Conservation (phyloP, 805 yeast genomes). For the Lachancea kluyveri region DNA sequence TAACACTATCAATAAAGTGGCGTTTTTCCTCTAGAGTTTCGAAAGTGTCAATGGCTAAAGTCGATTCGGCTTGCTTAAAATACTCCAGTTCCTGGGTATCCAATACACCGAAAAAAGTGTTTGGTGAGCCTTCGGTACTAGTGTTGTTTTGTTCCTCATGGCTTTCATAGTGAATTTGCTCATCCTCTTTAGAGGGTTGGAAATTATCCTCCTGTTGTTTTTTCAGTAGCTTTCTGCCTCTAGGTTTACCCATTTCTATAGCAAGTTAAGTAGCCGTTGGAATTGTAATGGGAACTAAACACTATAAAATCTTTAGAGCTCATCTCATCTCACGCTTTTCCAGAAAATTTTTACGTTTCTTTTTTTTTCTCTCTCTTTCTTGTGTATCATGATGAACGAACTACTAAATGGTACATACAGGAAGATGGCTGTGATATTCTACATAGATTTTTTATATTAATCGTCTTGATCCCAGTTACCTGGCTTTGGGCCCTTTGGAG, state of each 20-base stretch:
- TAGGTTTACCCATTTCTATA: slow-evolving; percentile 31
- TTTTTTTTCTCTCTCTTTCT: background rate
- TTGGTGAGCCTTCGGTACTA: slow-evolving; percentile 19
- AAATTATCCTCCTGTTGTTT: slow-evolving; percentile 23
- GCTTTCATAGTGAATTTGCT: slow-evolving; percentile 6
- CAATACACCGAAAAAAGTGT: slow-evolving; percentile 77
- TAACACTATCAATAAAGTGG: slow-evolving; percentile 68
- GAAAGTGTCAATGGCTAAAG: slow-evolving; percentile 75
- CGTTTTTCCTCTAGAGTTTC: slow-evolving; percentile 63
- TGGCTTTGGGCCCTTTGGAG: slow-evolving; percentile 71
- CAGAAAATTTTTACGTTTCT: slow-evolving; percentile 4
- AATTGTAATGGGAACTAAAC: too few species aligned
- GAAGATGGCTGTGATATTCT: background rate
- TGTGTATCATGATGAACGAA: background rate
- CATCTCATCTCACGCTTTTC: slow-evolving; percentile 16
- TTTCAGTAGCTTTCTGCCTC: slow-evolving; percentile 38
- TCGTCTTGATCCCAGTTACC: slow-evolving; percentile 97
- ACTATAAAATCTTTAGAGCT: too few species aligned
- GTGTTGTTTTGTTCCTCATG: background rate
- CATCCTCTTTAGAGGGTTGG: slow-evolving; percentile 13
- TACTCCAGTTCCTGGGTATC: slow-evolving; percentile 82
- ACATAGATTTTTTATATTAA: slow-evolving; percentile 29
- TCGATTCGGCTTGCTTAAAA: slow-evolving; percentile 87
- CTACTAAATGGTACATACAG: background rate
- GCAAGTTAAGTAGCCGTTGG: too few species aligned